phyloP scores from a whole-genome alignment of 257 asterid genomes.

The Ehretia macrophylla region DNA sequence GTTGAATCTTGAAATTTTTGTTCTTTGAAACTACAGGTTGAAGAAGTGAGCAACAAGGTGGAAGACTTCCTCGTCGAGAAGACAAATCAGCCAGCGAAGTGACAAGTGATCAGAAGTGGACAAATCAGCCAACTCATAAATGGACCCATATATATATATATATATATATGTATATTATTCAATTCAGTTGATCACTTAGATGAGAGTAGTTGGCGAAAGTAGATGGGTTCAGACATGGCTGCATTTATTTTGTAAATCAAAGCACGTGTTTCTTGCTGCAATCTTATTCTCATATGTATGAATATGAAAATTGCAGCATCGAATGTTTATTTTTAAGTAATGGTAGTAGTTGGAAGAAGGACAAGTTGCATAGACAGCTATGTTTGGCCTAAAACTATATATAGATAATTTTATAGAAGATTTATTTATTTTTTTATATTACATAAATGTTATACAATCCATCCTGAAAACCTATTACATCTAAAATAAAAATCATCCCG shows the following conservation, averaged over 20 bases:
- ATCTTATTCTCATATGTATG: not conserved
- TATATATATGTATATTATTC: no score
- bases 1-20: not conserved
- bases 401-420: no score
- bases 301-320: no score
- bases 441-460: no score
- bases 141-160: not conserved
- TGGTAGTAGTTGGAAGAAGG: no score
- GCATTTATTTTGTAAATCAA: not conserved
- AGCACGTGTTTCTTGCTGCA: not conserved
- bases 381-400: no score
- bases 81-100: not conserved
- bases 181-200: no score
- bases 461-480: no score
- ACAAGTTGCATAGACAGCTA: no score
- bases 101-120: not conserved
- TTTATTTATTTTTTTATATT: no score
- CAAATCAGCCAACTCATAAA: not conserved
- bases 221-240: not conserved
- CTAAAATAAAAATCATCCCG: no score
- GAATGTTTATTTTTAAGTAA: no score
- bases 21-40: slow-evolving; percentile 2
- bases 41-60: not conserved
- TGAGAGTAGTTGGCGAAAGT: not conserved
- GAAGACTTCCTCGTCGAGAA: not conserved